A percentile compares a stretch with the other conserved stretches of the same genome.
These are phyloP conservation scores for Arabidopsis suecica DNA, from an alignment of 345 rosid species.

Conservation along the genomic window DNA sequence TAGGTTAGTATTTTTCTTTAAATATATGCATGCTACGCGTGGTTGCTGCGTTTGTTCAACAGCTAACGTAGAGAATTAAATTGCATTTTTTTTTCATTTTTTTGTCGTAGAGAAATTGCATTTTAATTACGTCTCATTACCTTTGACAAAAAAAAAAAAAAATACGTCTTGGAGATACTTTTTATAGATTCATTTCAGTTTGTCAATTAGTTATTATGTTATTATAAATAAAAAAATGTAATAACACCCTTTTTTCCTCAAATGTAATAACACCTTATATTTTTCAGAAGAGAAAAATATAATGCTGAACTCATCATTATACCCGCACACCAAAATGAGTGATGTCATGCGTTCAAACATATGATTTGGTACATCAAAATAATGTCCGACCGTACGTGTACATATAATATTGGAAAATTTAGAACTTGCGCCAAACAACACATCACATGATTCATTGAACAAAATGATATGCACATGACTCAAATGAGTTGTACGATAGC, in stretches of 20 bases:
- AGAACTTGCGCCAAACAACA: background rate
- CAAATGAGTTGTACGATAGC: background rate
- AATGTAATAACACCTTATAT: background rate
- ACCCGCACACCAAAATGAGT: background rate
- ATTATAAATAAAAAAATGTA: too few species aligned
- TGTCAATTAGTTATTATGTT: background rate
- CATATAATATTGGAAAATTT: background rate
- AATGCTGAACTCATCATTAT: background rate
- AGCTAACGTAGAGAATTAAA: background rate
- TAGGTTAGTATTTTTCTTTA: background rate
- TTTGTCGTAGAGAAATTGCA: background rate
- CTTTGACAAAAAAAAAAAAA: too few species aligned
- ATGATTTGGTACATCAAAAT: background rate
- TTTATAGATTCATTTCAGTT: background rate
- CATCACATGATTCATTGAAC: background rate
- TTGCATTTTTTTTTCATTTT: background rate
- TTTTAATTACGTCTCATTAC: background rate
- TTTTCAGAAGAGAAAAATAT: background rate
- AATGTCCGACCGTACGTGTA: background rate
- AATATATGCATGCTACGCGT: background rate
- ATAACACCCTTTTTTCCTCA: too few species aligned
- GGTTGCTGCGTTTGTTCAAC: conserved; percentile 5
- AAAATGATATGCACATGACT: background rate
- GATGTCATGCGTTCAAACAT: background rate
- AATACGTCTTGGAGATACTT: background rate